Evolutionary conservation across 345 rosid genomes (phyloP), one percentile per base, ranked within the genome.

Genomic region (Heritiera littoralis): DNA sequence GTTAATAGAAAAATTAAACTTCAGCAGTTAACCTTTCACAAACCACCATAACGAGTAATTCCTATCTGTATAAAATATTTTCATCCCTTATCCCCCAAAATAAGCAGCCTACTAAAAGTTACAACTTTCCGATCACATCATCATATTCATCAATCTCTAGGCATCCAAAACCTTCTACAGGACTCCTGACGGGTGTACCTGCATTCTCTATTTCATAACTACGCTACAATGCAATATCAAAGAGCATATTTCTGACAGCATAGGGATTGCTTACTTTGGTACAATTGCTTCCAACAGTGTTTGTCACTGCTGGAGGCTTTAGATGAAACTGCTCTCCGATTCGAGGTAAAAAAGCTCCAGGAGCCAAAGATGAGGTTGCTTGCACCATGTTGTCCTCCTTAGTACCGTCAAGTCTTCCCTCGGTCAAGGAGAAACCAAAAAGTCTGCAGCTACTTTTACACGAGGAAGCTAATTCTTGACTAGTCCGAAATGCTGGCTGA

Each of bases 351-450:
- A 84, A 83, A 3, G 84, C 70, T 40, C 83, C 86, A 7, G 80
- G 81, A 72, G 74, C 80, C 71, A 82, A 58, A 3, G 83, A 35
- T 78, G 89, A 68, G 7, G 88, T 12, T 8, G 74, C 78, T 61
- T 84, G 74, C 66, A 75, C 71, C 20, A 74, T 51, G 75, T 76
- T 79, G 43, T 82, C 84, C 63, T 88, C 85, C 48, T 79, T 80
- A 45, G 76, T 64, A 0, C 88, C 40, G 49, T 76, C 80, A 79
- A 80, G 86, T 38, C 84, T 79, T 80, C 89, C 97, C 66, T 94
- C 97, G 0, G 90, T 94, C 84, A 96, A 76, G 1, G 92, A 94
- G 88, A 96, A 93, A 54, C 99, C 99, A 77, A 96, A 96, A 77
- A 96, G 94, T 80, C 97, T 89, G 87, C 99, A 95, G 78, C 97